Percentiles rank a stretch among this genome's conserved stretches.
phyloP scores from a whole-genome alignment of 2,329 filamentous ascomycete genomes.

The Diaporthe citri region DNA sequence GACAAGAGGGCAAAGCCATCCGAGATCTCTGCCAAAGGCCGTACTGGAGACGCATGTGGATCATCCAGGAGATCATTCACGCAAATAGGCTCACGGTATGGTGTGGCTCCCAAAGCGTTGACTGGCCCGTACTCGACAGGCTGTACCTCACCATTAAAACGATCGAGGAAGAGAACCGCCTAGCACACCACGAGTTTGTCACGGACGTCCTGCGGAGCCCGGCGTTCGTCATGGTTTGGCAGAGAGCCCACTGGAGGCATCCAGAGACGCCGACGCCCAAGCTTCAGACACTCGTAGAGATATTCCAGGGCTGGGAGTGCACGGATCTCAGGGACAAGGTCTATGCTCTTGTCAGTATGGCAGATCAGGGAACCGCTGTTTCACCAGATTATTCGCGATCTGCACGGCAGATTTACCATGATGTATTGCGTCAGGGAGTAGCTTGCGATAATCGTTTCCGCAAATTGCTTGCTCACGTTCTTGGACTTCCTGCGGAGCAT shows the following conservation, averaged over 20 bases:
- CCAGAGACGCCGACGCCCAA: constrained; percentile 13
- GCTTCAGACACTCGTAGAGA: constrained; percentile 15
- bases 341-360: constrained; percentile 15
- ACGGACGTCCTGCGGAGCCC: not conserved
- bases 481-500: not conserved
- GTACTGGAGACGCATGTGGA: constrained; percentile 24
- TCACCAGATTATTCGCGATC: not conserved
- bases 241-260: constrained; percentile 20
- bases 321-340: constrained; percentile 13
- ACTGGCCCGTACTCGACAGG: not conserved
- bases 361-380: not conserved
- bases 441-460: not conserved
- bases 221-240: constrained; percentile 17
- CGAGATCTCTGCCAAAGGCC: not conserved
- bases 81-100: constrained; percentile 11
- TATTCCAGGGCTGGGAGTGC: constrained; percentile 5
- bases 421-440: not conserved
- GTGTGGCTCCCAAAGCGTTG: not conserved
- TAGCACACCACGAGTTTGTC: not conserved
- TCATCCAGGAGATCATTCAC: constrained; percentile 26
- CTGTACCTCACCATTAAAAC: not conserved
- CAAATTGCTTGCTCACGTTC: not conserved
- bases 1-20: not conserved
- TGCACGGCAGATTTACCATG: constrained; percentile 7
- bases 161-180: not conserved